Evolutionary conservation across 176 grass and related monocot genomes (phyloP), one percentile per base, ranked within the genome.

Genomic region (Chloris gayana): DNA sequence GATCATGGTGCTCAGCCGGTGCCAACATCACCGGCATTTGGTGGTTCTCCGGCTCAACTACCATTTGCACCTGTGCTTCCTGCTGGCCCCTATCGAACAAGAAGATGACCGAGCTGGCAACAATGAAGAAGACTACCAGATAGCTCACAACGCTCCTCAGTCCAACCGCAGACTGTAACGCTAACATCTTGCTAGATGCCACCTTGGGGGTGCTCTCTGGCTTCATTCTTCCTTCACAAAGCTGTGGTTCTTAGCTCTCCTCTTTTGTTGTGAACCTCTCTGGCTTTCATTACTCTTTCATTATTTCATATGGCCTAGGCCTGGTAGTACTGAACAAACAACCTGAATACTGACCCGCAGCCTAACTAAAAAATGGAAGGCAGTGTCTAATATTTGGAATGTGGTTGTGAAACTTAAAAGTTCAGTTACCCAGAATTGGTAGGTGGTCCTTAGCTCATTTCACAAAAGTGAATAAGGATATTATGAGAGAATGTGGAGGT

Each of bases 91-190:
- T 71, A 67, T 91, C 79, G 32, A 85, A 26, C 3, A 94, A 26
- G 53, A 94, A 22, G 51, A 86, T 74, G 61, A 84, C 11, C 17
- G 86, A 56, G 83, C 77, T 82, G 45, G 53, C 42, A 60, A 89
- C 1, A 63, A 94, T 59, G 76, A 85, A 91, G 86, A 94, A 88
- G 71, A 37, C 89, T 11, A 91, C 65, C 67, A 91, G 70, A 44
- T 72, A 89, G 86, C 27, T 79, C 0, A 87, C 22, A 50, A 82
- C 58, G 65, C 62, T 81, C 64, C 80, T 88, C 32, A 91, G 30
- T 4, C 88, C 92, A 17, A 86, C 4, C 0, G 80, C 65, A 15
- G 75, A 60, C 17, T 74, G 76, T 10, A 67, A 12, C 11, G 35
- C 79, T 7, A 47, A 45, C 91, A 88, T 89, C 69, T 77, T 63